phyloP scores from a whole-genome alignment of 331 rosid genomes.

The Telfairia occidentalis region DNA sequence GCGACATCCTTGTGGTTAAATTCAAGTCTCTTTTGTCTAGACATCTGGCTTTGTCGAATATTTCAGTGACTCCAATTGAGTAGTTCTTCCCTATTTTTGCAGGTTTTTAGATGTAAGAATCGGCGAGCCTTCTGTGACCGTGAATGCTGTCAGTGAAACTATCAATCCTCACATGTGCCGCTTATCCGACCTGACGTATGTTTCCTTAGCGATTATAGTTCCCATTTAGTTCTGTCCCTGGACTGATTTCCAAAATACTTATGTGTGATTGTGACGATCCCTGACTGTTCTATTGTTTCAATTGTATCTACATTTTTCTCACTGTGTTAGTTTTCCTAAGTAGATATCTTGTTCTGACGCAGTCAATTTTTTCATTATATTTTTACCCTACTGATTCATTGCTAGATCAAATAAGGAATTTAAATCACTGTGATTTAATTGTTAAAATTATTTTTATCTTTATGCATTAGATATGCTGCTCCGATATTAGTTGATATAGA shows the following conservation, averaged over 20 bases:
- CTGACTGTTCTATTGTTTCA: neutral
- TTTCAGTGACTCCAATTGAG: conserved; percentile 11
- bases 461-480: conserved; percentile 56
- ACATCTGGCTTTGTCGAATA: neutral
- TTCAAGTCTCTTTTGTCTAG: neutral
- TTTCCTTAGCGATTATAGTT: neutral
- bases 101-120: conserved; percentile 62
- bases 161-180: conserved; percentile 70
- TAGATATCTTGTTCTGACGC: neutral
- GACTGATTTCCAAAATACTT: neutral
- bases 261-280: neutral
- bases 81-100: conserved; percentile 17
- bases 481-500: conserved; percentile 68
- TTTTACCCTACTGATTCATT: neutral
- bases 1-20: neutral
- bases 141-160: conserved; percentile 34
- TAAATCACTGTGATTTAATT: neutral
- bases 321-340: neutral
- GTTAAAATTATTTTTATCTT: neutral
- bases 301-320: neutral
- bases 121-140: conserved; percentile 42
- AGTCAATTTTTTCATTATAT: neutral
- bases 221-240: conserved; percentile 10
- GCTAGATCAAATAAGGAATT: neutral
- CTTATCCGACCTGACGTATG: conserved; percentile 72